Evolutionary conservation across 805 yeast species (phyloP), one percentile per base, ranked within the genome.

Genomic region (Lipomyces mesembrius): DNA sequence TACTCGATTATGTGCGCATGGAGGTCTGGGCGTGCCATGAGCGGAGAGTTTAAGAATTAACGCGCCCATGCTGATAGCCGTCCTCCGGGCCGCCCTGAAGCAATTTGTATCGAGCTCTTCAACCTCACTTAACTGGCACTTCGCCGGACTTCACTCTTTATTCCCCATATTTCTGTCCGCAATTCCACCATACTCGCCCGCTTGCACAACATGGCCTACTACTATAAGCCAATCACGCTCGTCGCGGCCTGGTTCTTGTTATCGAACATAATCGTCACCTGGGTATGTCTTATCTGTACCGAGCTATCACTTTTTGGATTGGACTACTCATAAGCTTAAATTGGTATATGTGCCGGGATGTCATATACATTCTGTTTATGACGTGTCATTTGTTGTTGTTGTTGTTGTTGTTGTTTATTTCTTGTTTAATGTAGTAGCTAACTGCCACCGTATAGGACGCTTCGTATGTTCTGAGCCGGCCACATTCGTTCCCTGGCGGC

Each of bases 401-500:
- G 5, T 27, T 27, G 5, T 27, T 46, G 17, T 17, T n/a, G 20
- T 22, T 29, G 51, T 29, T 29, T 29, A 29, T 29, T 27, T n/a
- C 20, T 25, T 61, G 14, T 8, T 43, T n/a, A 34, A 27, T 8
- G 25, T 55, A 20, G 37, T 49, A 14, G 32, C 62, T 59, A 12
- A 39, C 32, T 14, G 6, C 22, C 22, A 6, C 20, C 11, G 6
- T 17, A 43, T 52, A 68, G 71, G 71, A 68, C 54, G 70, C 65
- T 14, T 37, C 65, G 4, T 68, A 68, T 32, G 52, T 68, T 7
- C 55, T 68, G 6, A n/a, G 49, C 9, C 60, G 71, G 14, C 71
- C 71, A 25, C 63, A 66, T 39, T 68, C 71, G 43, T 53, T 68
- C 59, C 71, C 71, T 5, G 71, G 71, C 60, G 71, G 71, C 2